Conservation (phyloP, 2,329 filamentous ascomycete genomes). For the Orbilia brochopaga region DNA sequence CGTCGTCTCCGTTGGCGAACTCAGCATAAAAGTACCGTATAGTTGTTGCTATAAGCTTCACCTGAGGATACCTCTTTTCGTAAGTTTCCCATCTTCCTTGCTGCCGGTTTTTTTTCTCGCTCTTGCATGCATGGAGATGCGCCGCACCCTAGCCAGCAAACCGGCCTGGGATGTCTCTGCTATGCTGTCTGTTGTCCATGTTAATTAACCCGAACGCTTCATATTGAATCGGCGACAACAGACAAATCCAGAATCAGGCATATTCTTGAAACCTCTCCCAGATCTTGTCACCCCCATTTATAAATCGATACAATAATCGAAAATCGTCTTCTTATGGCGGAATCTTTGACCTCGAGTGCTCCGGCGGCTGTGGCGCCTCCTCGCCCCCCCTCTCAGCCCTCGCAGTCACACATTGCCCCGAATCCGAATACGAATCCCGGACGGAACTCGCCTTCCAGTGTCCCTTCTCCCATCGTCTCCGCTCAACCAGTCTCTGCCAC, state of each 20-base stretch:
- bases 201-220: conserved; percentile 41
- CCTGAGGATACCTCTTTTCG: conserved; percentile 20
- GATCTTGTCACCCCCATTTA: conserved; percentile 35
- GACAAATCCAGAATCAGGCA: conserved; percentile 27
- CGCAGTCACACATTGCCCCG: conserved; percentile 38
- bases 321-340: conserved; percentile 38
- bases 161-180: conserved; percentile 23
- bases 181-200: conserved; percentile 25
- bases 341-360: conserved; percentile 41
- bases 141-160: conserved; percentile 18
- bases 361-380: conserved; percentile 13
- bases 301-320: conserved; percentile 50
- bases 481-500: conserved; percentile 43
- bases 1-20: conserved; percentile 38
- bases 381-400: conserved; percentile 14
- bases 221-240: conserved; percentile 50
- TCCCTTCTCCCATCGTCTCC: conserved; percentile 32
- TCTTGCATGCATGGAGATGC: conserved; percentile 11
- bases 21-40: conserved; percentile 31
- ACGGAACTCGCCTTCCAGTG: conserved; percentile 49
- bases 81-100: conserved; percentile 22
- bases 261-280: conserved; percentile 26
- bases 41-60: conserved; percentile 33
- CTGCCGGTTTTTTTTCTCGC: conserved; percentile 19
- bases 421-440: conserved; percentile 45